Conservation (phyloP, 176 grass and related monocot genomes). For the Rhynchospora pubera region DNA sequence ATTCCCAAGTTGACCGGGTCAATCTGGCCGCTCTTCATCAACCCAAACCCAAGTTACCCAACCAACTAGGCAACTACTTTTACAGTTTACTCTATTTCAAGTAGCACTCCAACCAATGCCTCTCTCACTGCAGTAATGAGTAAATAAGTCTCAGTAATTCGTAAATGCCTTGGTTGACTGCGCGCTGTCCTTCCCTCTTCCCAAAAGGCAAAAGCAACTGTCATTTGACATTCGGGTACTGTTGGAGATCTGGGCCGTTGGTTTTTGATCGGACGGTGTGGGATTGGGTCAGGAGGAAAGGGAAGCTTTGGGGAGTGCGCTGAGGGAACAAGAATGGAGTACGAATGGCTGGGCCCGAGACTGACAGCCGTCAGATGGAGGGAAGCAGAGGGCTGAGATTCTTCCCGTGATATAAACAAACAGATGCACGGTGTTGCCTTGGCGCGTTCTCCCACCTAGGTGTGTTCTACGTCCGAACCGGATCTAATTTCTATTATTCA, state of each 20-base stretch:
- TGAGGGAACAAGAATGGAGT: not conserved
- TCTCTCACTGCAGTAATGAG: not conserved
- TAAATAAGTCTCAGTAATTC: not conserved
- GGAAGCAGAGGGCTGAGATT: conserved; percentile 12
- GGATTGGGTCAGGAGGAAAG: not conserved
- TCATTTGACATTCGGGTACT: conserved; percentile 4
- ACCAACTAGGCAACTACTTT: not conserved
- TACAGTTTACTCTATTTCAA: not conserved
- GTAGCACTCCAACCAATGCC: not conserved
- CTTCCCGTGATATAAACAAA: conserved; percentile 22
- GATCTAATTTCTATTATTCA: no score
- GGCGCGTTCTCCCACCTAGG: not conserved
- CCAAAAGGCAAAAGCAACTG: not conserved
- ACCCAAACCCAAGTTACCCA: not conserved
- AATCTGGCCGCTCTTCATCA: not conserved
- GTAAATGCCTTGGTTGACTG: not conserved
- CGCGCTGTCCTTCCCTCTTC: not conserved
- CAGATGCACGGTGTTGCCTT: not conserved
- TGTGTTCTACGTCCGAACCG: no score
- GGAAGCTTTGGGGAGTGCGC: not conserved
- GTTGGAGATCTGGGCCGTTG: not conserved
- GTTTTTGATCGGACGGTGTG: not conserved
- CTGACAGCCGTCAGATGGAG: not conserved
- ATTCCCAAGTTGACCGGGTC: conserved; percentile 11
- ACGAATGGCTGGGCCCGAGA: not conserved